Evolutionary conservation across 306 rosid genomes (phyloP).

Genomic region (Pterocarpus macrocarpus): DNA sequence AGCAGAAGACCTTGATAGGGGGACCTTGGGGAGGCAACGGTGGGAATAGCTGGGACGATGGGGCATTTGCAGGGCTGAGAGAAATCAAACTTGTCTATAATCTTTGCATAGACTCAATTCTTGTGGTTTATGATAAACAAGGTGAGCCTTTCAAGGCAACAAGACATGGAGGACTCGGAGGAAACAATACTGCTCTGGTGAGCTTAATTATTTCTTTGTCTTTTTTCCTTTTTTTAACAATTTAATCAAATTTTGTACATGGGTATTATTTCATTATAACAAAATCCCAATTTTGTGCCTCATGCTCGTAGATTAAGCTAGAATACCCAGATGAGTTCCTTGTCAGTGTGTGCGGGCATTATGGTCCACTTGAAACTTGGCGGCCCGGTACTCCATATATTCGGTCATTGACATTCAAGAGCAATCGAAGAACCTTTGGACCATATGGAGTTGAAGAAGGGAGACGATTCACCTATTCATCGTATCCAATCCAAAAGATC

Average conservation of each 20-base stretch:
- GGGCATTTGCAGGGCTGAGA: conserved; percentile 51
- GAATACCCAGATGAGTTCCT: conserved; percentile 55
- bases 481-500: too few species aligned
- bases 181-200: conserved; percentile 48
- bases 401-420: conserved; percentile 52
- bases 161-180: conserved; percentile 59
- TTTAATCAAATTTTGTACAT: too few species aligned
- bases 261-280: too few species aligned
- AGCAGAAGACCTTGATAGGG: not conserved
- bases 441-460: conserved; percentile 50
- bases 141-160: conserved; percentile 49
- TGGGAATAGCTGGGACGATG: conserved; percentile 59
- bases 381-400: conserved; percentile 38
- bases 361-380: conserved; percentile 17
- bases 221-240: not conserved
- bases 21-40: conserved; percentile 66
- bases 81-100: conserved; percentile 41
- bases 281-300: too few species aligned
- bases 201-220: not conserved
- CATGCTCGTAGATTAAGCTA: conserved; percentile 48
- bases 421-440: conserved; percentile 52
- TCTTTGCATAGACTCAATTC: conserved; percentile 54
- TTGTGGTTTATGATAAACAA: conserved; percentile 53
- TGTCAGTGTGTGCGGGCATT: conserved; percentile 51
- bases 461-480: too few species aligned